phyloP scores from a whole-genome alignment of 148 eudicot species.

The Camellia japonica region DNA sequence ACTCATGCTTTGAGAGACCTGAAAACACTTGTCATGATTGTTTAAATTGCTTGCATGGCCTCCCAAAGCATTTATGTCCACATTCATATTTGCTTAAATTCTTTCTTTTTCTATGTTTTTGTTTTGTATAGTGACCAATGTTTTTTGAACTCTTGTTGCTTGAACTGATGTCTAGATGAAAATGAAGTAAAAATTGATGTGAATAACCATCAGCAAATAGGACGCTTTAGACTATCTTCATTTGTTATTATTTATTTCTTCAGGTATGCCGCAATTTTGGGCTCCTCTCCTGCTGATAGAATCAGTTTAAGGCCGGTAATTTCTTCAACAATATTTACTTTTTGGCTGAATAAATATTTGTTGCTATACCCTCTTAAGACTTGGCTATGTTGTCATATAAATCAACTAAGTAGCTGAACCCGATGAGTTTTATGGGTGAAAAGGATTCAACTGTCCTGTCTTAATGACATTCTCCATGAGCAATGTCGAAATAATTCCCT shows the following conservation, averaged over 20 bases:
- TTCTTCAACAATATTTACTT: conserved; percentile 4
- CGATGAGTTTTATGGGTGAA: background rate
- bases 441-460: background rate
- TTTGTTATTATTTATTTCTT: conserved; percentile 18
- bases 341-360: background rate
- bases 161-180: background rate
- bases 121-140: background rate
- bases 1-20: no score
- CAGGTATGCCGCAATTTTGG: conserved; percentile 95
- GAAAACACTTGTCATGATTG: background rate
- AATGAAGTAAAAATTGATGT: background rate
- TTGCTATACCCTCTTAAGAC: background rate
- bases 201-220: conserved; percentile 1
- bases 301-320: conserved; percentile 77
- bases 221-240: conserved; percentile 10
- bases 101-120: background rate
- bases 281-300: conserved; percentile 77
- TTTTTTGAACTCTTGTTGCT: background rate
- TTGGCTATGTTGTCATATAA: background rate
- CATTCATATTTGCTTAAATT: background rate
- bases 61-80: background rate
- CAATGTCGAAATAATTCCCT: background rate
- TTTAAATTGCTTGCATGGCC: background rate
- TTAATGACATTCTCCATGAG: background rate
- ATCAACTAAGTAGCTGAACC: background rate